phyloP scores from a whole-genome alignment of 768 basidiomycete species.

The Leccinellum rugosiceps region DNA sequence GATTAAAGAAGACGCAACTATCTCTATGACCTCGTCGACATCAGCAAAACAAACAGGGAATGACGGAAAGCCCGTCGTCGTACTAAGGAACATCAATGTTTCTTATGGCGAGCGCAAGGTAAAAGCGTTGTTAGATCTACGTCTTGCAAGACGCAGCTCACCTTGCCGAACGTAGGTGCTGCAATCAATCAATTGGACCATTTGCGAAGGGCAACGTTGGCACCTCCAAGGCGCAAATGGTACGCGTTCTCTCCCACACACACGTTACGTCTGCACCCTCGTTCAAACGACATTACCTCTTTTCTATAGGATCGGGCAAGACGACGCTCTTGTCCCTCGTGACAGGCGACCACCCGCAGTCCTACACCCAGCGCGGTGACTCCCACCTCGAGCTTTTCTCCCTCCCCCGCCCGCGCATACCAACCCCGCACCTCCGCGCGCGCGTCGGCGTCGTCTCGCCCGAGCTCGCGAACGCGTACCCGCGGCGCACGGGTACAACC shows the following conservation, averaged over 20 bases:
- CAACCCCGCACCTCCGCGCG: constrained; percentile 65
- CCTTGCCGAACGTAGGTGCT: constrained; percentile 52
- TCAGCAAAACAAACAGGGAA: neutral
- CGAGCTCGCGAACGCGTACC: constrained; percentile 90
- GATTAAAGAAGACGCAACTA: neutral
- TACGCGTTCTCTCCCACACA: constrained; percentile 23
- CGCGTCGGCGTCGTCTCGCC: constrained; percentile 82
- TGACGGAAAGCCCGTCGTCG: constrained; percentile 46
- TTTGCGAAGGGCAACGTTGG: constrained; percentile 82
- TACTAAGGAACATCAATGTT: constrained; percentile 66
- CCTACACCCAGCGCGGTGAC: constrained; percentile 63
- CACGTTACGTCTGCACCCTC: neutral
- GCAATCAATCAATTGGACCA: constrained; percentile 75
- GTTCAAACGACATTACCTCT: neutral
- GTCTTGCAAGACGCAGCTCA: neutral
- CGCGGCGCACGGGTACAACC: constrained; percentile 59
- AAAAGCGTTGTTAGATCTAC: neutral
- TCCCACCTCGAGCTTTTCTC: constrained; percentile 56
- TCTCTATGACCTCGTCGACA: neutral
- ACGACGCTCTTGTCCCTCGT: constrained; percentile 88
- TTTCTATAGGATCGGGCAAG: constrained; percentile 77
- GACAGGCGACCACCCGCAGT: constrained; percentile 94
- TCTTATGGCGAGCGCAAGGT: constrained; percentile 66
- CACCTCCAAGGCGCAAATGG: constrained; percentile 89
- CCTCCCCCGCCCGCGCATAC: constrained; percentile 56